Evolutionary conservation across 129 eudicot genomes (phyloP).

Genomic region (Flaveria robusta): DNA sequence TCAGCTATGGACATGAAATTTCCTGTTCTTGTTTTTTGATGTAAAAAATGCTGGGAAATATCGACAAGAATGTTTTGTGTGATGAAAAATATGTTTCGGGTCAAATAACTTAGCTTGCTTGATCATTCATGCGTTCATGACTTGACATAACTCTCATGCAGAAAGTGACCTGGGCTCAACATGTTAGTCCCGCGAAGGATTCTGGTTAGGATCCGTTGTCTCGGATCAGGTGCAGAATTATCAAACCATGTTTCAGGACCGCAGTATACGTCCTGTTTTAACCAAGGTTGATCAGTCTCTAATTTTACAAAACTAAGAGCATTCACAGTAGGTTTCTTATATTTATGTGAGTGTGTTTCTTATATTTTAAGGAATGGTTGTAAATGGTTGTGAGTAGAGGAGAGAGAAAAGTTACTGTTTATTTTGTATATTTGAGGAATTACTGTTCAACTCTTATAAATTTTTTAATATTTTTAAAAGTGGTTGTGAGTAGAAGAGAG

Average conservation of each 20-base stretch:
- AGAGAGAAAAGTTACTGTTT: too few species aligned
- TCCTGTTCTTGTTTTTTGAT: neutral
- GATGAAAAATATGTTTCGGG: slow-evolving; percentile 1
- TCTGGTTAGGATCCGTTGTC: neutral
- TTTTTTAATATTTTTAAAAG: too few species aligned
- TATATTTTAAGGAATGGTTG: too few species aligned
- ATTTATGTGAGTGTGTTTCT: too few species aligned
- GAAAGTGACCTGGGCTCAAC: neutral
- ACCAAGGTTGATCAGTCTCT: neutral
- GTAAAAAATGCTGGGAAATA: slow-evolving; percentile 13
- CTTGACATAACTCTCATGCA: neutral
- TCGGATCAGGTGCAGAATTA: neutral
- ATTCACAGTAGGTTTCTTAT: too few species aligned
- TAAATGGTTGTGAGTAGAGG: too few species aligned
- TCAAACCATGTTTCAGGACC: neutral
- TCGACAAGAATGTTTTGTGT: slow-evolving; percentile 12
- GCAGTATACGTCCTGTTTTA: neutral
- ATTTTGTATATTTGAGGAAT: too few species aligned
- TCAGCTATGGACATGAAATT: slow-evolving; percentile 14
- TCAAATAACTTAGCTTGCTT: slow-evolving; percentile 26
- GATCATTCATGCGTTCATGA: neutral
- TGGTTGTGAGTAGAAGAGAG: too few species aligned
- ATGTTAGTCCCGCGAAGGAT: neutral
- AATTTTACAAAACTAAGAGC: neutral
- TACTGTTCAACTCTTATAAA: too few species aligned